Base-by-base conservation (phyloP, 805 yeast genomes). In the Hanseniaspora taiwanica region DNA sequence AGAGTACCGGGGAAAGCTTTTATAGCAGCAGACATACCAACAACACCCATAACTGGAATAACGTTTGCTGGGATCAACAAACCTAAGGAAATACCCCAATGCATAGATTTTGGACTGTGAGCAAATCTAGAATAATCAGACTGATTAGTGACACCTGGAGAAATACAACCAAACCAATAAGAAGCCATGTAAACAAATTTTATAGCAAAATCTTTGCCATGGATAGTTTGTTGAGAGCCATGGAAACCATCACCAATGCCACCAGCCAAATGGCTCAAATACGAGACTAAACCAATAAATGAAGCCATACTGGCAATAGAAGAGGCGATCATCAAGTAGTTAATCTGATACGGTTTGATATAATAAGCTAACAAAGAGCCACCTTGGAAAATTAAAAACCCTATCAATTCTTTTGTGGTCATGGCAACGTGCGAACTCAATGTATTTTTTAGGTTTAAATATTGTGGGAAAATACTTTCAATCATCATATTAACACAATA, bases 301-400 rank as follows among this genome's bases (percentile, higher is more conserved):
- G 69, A 62, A 37, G 61, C 55, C 35, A 62, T 57, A 5, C 66
- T 56, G 29, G 63, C 53, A 12, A 55, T 46, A 40, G 69, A 63
- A 9, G 66, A 55, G 27, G 48, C 40, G 39, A 62, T 62, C 38
- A 66, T 53, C 21, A 62, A 51, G 24, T 49, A 44, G 48, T 65
- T 64, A 51, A 65, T 56, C 34, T 54, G 62, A 45, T 69, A 68
- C 4, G 76, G 76, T 42, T 61, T 68, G 40, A 68, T 39, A 39
- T 54, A 55, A 21, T 44, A 44, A 23, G 44, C 40, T 20, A 41
- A 35, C n/a, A 32, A 39, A 41, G 44, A 41, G 29, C 71, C 46
- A 4, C 71, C 37, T 44, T 70, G 72, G 54, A 68, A 74, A 17
- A 62, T 41, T 34, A 63, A 43, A 41, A 63, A 65, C 2, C 66